Conservation (phyloP, 2,329 filamentous ascomycete genomes). For the Corynespora cassiicola region DNA sequence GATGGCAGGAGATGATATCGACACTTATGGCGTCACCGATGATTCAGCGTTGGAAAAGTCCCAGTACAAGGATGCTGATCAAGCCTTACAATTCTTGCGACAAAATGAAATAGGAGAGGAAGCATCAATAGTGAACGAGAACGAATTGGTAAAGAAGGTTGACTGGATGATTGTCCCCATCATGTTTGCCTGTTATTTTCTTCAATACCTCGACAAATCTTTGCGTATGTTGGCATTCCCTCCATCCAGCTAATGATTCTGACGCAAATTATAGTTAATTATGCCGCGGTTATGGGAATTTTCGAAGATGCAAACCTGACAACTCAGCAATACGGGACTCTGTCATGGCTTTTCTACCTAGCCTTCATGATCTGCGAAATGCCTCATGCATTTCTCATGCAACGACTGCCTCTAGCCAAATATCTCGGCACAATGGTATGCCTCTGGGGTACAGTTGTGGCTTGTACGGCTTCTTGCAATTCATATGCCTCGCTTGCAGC, state of each 20-base stretch:
- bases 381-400: slow-evolving; percentile 57
- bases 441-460: slow-evolving; percentile 57
- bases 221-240: slow-evolving; percentile 59
- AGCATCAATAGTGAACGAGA: too few relatives aligned
- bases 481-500: slow-evolving; percentile 59
- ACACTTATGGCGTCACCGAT: too few relatives aligned
- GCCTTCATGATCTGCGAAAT: slow-evolving; percentile 48
- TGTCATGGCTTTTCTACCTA: slow-evolving; percentile 46
- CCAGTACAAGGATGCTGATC: slow-evolving; percentile 27
- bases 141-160: slow-evolving; percentile 39
- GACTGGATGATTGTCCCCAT: slow-evolving; percentile 51
- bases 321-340: slow-evolving; percentile 43
- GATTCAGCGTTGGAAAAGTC: too few relatives aligned
- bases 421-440: slow-evolving; percentile 54
- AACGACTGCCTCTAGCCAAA: slow-evolving; percentile 60
- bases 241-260: background rate
- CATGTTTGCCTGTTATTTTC: slow-evolving; percentile 46
- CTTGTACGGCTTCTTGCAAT: slow-evolving; percentile 55
- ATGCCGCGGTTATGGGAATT: slow-evolving; percentile 51
- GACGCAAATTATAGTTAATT: slow-evolving; percentile 40
- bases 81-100: slow-evolving; percentile 29
- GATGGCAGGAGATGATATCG: too few relatives aligned
- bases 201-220: slow-evolving; percentile 51
- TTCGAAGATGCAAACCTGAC: slow-evolving; percentile 45
- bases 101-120: slow-evolving; percentile 20